Evolutionary conservation across 352 stramenopile genomes (phyloP).

Genomic region (Phytophthora pini): DNA sequence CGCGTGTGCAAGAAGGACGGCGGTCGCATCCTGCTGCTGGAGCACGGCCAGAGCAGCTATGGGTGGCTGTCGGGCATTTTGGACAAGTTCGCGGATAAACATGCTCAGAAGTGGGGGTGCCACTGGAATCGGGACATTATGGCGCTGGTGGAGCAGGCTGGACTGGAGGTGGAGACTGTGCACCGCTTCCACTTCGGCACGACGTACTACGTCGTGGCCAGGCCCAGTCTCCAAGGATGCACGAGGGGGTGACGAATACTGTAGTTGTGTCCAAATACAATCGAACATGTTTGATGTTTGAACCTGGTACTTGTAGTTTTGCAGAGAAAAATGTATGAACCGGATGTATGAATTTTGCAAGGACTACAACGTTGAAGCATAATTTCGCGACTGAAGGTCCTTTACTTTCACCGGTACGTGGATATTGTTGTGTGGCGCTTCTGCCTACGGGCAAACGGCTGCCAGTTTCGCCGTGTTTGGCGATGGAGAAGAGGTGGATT

Average conservation of each 20-base stretch:
- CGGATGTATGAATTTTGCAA: conserved; percentile 3
- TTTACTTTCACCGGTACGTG: not conserved
- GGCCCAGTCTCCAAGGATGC: conserved; percentile 23
- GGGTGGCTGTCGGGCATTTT: conserved; percentile 91
- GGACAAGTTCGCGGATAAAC: conserved; percentile 92
- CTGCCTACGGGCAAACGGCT: not conserved
- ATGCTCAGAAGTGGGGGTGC: conserved; percentile 96
- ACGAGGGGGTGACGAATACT: no score
- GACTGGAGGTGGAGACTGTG: conserved; percentile 87
- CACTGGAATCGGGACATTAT: conserved; percentile 97
- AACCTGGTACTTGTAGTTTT: not conserved
- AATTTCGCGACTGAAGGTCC: no score
- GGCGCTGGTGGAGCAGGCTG: conserved; percentile 82
- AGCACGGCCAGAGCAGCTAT: conserved; percentile 94
- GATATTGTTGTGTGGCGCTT: not conserved
- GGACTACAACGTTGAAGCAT: not conserved
- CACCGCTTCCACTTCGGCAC: conserved; percentile 96
- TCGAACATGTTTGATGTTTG: not conserved
- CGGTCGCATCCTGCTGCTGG: conserved; percentile 92
- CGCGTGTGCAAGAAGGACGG: conserved; percentile 89
- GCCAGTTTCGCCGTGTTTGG: not conserved
- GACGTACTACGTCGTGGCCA: conserved; percentile 91
- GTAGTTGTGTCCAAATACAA: not conserved
- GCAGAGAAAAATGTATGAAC: not conserved
- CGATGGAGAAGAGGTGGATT: not conserved